A percentile compares a stretch with the other conserved stretches of the same genome.
Evolutionary conservation across 2,329 filamentous ascomycete genomes (phyloP).

Genomic region (Dactylonectria estremocensis): DNA sequence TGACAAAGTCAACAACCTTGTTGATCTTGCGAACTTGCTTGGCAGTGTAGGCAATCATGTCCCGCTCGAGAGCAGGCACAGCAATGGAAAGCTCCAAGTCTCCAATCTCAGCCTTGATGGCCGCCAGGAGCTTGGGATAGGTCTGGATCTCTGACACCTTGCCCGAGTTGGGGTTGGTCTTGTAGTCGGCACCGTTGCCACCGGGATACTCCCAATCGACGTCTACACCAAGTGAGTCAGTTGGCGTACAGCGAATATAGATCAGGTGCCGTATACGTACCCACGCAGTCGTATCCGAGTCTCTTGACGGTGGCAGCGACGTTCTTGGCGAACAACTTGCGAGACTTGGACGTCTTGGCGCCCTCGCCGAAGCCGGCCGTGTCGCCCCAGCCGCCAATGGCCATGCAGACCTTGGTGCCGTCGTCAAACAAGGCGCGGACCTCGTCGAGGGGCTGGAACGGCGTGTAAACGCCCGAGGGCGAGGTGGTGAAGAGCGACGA

Average conservation of each 20-base stretch:
- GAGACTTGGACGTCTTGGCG: slow-evolving; percentile 62
- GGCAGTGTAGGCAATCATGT: slow-evolving; percentile 78
- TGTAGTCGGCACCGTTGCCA: slow-evolving; percentile 81
- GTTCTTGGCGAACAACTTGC: slow-evolving; percentile 70
- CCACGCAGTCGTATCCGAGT: slow-evolving; percentile 73
- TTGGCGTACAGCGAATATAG: not conserved
- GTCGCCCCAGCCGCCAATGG: slow-evolving; percentile 78
- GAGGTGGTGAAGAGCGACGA: slow-evolving; percentile 64
- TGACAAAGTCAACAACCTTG: slow-evolving; percentile 75
- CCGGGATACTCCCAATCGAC: slow-evolving; percentile 77
- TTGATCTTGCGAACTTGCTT: slow-evolving; percentile 72
- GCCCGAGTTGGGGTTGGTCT: slow-evolving; percentile 69
- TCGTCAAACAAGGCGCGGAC: slow-evolving; percentile 68
- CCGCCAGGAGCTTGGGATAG: slow-evolving; percentile 73
- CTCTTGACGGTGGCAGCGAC: slow-evolving; percentile 67
- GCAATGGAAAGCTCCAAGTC: slow-evolving; percentile 76
- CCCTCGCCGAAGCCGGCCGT: slow-evolving; percentile 68
- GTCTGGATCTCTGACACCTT: slow-evolving; percentile 73
- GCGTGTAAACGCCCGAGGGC: slow-evolving; percentile 58
- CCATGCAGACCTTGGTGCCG: slow-evolving; percentile 72
- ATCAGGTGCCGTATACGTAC: slow-evolving; percentile 51
- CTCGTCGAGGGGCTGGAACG: slow-evolving; percentile 67
- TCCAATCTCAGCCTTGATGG: slow-evolving; percentile 72
- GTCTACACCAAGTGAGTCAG: slow-evolving; percentile 56
- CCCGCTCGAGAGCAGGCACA: slow-evolving; percentile 72